Conservation (phyloP, 768 basidiomycete species). For the Sutorius australiensis region DNA sequence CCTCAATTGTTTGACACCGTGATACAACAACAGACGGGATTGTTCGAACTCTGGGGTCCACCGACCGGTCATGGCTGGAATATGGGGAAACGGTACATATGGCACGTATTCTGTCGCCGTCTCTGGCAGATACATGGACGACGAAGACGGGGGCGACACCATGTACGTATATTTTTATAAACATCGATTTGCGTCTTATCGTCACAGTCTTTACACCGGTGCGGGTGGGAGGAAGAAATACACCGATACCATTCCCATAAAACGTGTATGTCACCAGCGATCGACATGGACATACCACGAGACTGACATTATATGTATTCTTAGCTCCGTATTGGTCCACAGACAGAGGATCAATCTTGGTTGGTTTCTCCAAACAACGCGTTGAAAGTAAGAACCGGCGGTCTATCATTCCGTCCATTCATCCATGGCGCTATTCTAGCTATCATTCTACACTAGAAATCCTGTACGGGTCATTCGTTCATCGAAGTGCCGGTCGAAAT, state of each 20-base stretch:
- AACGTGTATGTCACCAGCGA: constrained; percentile 17
- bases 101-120: constrained; percentile 21
- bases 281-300: neutral
- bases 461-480: constrained; percentile 30
- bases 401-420: neutral
- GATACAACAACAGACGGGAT: neutral
- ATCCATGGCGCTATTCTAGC: constrained; percentile 7
- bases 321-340: constrained; percentile 22
- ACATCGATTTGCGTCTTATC: neutral
- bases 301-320: neutral
- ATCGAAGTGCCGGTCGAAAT: constrained; percentile 15
- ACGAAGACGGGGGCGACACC: constrained; percentile 25
- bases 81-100: constrained; percentile 8
- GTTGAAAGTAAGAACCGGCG: constrained; percentile 15
- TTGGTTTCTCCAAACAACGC: constrained; percentile 6
- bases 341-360: constrained; percentile 24
- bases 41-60: constrained; percentile 21
- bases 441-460: constrained; percentile 15
- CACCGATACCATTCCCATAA: constrained; percentile 9
- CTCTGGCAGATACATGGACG: constrained; percentile 21
- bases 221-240: constrained; percentile 18
- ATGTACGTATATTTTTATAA: constrained; percentile 15
- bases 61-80: constrained; percentile 12
- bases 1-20: neutral
- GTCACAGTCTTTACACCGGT: constrained; percentile 27